These are phyloP conservation scores for Pisolithus marmoratus DNA, from an alignment of 768 basidiomycete species.

Conservation along the genomic window DNA sequence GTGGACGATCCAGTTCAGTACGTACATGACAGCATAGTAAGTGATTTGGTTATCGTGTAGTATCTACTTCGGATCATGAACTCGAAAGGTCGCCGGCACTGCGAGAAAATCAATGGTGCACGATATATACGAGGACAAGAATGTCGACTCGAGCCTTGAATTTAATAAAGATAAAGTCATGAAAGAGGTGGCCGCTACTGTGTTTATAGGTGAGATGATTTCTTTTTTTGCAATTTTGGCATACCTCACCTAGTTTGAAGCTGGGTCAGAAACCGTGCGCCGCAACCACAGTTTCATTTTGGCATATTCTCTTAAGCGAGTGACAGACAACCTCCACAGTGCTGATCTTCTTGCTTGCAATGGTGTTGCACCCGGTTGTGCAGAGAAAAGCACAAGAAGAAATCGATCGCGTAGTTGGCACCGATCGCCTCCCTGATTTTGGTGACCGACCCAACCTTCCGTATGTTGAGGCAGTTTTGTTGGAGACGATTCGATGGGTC, in stretches of 20 bases:
- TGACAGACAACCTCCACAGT: too few relatives aligned
- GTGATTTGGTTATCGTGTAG: neutral
- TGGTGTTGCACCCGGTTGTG: slow-evolving; percentile 28
- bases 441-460: slow-evolving; percentile 23
- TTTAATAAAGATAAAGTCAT: slow-evolving; percentile 5
- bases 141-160: neutral
- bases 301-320: too few relatives aligned
- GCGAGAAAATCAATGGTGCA: slow-evolving; percentile 17
- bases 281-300: too few relatives aligned
- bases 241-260: neutral
- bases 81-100: slow-evolving; percentile 17
- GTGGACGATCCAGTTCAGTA: slow-evolving; percentile 15
- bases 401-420: slow-evolving; percentile 27
- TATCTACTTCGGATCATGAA: too few relatives aligned
- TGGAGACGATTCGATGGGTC: slow-evolving; percentile 29
- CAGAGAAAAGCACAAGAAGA: slow-evolving; percentile 29
- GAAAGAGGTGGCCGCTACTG: slow-evolving; percentile 17
- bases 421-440: slow-evolving; percentile 24
- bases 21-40: slow-evolving; percentile 20
- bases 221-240: too few relatives aligned
- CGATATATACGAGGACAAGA: slow-evolving; percentile 7
- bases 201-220: slow-evolving; percentile 19
- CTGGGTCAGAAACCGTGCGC: too few relatives aligned
- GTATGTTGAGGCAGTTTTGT: slow-evolving; percentile 24
- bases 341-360: slow-evolving; percentile 27